A percentile compares a stretch with the other conserved stretches of the same genome.
phyloP scores from a whole-genome alignment of 2,329 filamentous ascomycete species.

The Ceratocystis cubensis region DNA sequence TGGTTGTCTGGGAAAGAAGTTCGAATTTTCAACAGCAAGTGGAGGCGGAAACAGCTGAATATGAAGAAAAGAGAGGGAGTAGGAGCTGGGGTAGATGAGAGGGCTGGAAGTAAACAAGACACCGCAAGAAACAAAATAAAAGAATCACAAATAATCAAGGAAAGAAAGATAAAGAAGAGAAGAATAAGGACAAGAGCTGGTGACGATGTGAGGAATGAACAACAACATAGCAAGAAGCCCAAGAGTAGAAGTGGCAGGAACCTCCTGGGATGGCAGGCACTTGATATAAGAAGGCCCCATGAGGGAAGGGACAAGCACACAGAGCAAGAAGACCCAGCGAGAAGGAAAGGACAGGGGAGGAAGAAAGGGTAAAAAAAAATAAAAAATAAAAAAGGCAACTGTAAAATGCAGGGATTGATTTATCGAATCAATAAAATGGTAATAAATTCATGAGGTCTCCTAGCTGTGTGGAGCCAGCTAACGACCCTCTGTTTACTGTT shows the following conservation, averaged over 20 bases:
- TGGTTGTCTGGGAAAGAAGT: background rate
- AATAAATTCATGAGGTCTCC: background rate
- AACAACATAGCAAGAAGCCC: background rate
- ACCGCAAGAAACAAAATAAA: background rate
- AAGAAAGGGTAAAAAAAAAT: background rate
- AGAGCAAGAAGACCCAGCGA: background rate
- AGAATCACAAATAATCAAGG: background rate
- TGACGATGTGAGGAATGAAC: background rate
- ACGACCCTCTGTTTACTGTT: background rate
- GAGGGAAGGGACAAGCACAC: constrained; percentile 1
- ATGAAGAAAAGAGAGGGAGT: constrained; percentile 3
- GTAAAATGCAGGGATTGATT: background rate
- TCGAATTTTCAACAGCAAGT: background rate
- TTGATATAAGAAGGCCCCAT: constrained; percentile 13
- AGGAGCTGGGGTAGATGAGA: background rate
- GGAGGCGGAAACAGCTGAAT: background rate
- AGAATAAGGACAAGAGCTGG: background rate
- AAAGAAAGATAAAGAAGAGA: background rate
- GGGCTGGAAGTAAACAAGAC: constrained; percentile 1
- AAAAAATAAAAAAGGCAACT: background rate
- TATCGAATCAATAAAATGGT: background rate
- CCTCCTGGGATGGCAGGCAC: constrained; percentile 3
- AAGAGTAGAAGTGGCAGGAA: constrained; percentile 2
- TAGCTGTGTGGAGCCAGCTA: background rate
- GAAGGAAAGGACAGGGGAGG: background rate